Conservation (phyloP, 495 filamentous ascomycete species). For the Neohortaea acidophila region DNA sequence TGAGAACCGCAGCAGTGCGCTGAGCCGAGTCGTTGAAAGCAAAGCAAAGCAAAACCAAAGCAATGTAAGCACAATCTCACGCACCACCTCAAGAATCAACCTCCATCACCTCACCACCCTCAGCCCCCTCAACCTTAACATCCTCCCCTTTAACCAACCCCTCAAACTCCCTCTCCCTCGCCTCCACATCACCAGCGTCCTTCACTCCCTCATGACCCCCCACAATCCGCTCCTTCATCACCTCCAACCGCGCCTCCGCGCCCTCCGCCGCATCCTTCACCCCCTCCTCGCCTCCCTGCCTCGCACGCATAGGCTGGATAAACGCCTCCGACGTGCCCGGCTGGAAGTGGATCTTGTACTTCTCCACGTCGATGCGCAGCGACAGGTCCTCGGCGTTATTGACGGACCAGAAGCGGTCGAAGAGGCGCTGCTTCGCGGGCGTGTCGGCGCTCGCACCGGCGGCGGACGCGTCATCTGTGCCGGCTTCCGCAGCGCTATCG, state of each 20-base stretch:
- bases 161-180: constrained; percentile 43
- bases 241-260: constrained; percentile 35
- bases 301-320: constrained; percentile 7
- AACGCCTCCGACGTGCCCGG: constrained; percentile 42
- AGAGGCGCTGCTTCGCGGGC: constrained; percentile 35
- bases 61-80: too few species aligned
- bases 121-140: neutral
- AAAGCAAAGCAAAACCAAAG: too few species aligned
- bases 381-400: constrained; percentile 55
- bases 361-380: constrained; percentile 65
- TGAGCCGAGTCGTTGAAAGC: too few species aligned
- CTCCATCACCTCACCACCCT: constrained; percentile 10
- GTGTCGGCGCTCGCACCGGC: neutral
- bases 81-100: constrained; percentile 2
- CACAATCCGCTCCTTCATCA: constrained; percentile 55
- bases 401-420: constrained; percentile 4
- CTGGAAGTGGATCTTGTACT: constrained; percentile 66
- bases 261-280: constrained; percentile 32
- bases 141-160: constrained; percentile 3
- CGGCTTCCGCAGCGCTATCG: constrained; percentile 33
- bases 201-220: constrained; percentile 67
- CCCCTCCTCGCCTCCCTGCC: constrained; percentile 9
- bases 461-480: constrained; percentile 18
- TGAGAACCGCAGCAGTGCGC: too few species aligned
- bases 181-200: constrained; percentile 55